Base-by-base conservation (phyloP, 352 stramenopile genomes). In the Pythium pectinolyticum region DNA sequence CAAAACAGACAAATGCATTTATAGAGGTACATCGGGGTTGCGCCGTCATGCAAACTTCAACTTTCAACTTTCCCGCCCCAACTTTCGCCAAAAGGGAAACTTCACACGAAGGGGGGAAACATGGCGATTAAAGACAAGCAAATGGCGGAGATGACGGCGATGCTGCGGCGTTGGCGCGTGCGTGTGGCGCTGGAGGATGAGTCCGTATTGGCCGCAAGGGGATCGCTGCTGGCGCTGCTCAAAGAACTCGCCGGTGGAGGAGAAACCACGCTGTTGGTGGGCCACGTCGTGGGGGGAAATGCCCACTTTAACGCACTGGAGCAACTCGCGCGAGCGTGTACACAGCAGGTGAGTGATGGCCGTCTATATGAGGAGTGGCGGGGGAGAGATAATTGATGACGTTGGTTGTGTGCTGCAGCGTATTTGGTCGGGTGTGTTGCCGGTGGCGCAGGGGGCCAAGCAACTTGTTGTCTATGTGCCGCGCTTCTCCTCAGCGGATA, bases 221-320 rank as follows among this genome's bases (percentile, higher is more conserved):
- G 51, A 8, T 66, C 60, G 39, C 46, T 63, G 50, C 62, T 80
- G 22, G 49, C 61, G 50, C 63, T 61, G 49, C 48, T 78, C 22
- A 24, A 40, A 35, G 69, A 77, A 64, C 58, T 74, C 46, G 34
- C 71, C 24, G 31, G 3, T 15, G 43, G 45, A 20, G 43, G 32
- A 11, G 56, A 11, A 48, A 50, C 52, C 17, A 57, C 50, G 49
- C 39, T 73, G 41, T 14, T 73, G 19, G 53, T 69, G 39, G 66
- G 69, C 15, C 32, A 48, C 17, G 43, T 58, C 41, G 35, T 31
- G 9, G 57, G 59, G 8, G 50, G 51, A 17, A 50, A 72, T 32
- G 43, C 43, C 10, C 66, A 69, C 40, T 73, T 76, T 48, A 73
- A 80, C 61, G 57, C 70, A 15, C 48, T 78, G 19, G 67, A 78